A percentile compares a stretch with the other conserved stretches of the same genome.
Conservation (phyloP, 2,329 filamentous ascomycete genomes). For the Paraphaeosphaeria sporulosa region DNA sequence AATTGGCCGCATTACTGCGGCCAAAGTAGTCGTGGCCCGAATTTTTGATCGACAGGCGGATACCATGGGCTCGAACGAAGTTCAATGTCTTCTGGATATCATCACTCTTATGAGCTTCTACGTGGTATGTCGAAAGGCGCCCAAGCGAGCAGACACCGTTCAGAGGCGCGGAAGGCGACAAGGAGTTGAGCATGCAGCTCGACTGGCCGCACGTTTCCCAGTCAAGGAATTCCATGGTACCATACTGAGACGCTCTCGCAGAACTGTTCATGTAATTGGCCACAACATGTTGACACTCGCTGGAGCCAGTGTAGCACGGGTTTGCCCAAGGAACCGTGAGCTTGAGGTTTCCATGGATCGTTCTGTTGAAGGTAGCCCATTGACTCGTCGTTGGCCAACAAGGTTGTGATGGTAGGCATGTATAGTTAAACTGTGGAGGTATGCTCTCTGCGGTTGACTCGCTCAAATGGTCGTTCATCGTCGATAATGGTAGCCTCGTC, state of each 20-base stretch:
- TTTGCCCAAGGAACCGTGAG: constrained; percentile 43
- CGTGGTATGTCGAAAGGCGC: constrained; percentile 43
- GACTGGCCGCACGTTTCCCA: constrained; percentile 43
- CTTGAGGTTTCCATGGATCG: constrained; percentile 38
- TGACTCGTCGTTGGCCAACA: constrained; percentile 46
- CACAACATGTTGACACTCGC: neutral
- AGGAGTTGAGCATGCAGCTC: constrained; percentile 40
- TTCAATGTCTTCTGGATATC: constrained; percentile 39
- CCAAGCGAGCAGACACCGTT: constrained; percentile 42
- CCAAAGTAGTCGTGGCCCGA: constrained; percentile 50
- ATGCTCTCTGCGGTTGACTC: neutral
- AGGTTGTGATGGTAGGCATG: constrained; percentile 45
- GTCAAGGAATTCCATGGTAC: constrained; percentile 46
- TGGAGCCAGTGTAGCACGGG: constrained; percentile 34
- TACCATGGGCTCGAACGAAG: constrained; percentile 40
- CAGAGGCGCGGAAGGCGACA: constrained; percentile 32
- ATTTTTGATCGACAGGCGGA: constrained; percentile 47
- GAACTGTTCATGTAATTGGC: constrained; percentile 22
- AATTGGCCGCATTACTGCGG: constrained; percentile 42
- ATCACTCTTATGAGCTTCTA: constrained; percentile 34
- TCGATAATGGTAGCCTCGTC: neutral
- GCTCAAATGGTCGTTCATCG: neutral
- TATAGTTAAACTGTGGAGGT: constrained; percentile 31
- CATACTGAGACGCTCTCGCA: constrained; percentile 40
- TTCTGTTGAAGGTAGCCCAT: constrained; percentile 43